phyloP scores from a whole-genome alignment of 2,329 filamentous ascomycete species.

The Neophaeococcomyces aloes region DNA sequence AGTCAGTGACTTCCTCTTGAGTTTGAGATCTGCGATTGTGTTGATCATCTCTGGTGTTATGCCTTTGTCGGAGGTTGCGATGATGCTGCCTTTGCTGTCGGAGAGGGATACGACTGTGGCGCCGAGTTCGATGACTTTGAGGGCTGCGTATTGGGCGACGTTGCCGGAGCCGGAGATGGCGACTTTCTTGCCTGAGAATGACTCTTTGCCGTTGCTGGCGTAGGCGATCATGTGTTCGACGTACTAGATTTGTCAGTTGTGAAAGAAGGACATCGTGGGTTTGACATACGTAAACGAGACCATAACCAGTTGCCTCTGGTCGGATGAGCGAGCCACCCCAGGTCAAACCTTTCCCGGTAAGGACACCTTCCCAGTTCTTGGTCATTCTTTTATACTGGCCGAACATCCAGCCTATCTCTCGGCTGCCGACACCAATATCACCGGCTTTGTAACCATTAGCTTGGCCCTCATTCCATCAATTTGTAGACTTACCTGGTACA shows the following conservation, averaged over 20 bases:
- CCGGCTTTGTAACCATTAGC: conserved; percentile 48
- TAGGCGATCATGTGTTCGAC: conserved; percentile 92
- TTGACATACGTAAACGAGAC: conserved; percentile 67
- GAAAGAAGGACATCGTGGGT: neutral
- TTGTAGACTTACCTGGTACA: conserved; percentile 49
- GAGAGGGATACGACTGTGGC: conserved; percentile 86
- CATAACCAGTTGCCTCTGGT: conserved; percentile 93
- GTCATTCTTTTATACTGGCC: conserved; percentile 80
- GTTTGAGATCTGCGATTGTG: conserved; percentile 74
- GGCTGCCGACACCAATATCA: conserved; percentile 86
- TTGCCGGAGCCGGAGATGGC: conserved; percentile 96
- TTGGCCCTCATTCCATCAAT: neutral
- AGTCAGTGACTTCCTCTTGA: conserved; percentile 71
- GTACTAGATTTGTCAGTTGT: conserved; percentile 42
- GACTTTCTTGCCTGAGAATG: conserved; percentile 82
- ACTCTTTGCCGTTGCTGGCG: conserved; percentile 65
- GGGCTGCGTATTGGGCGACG: conserved; percentile 92
- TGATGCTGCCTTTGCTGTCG: conserved; percentile 76
- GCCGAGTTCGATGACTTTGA: conserved; percentile 93
- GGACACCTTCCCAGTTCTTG: conserved; percentile 89
- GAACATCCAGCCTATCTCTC: conserved; percentile 92
- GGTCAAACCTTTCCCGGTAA: conserved; percentile 86
- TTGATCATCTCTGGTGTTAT: conserved; percentile 73
- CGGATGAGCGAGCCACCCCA: conserved; percentile 94
- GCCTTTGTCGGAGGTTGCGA: conserved; percentile 58